A percentile compares a stretch with the other conserved stretches of the same genome.
Conservation (phyloP, 1,284 basidiomycete species). For the Pseudozyma sp. region DNA sequence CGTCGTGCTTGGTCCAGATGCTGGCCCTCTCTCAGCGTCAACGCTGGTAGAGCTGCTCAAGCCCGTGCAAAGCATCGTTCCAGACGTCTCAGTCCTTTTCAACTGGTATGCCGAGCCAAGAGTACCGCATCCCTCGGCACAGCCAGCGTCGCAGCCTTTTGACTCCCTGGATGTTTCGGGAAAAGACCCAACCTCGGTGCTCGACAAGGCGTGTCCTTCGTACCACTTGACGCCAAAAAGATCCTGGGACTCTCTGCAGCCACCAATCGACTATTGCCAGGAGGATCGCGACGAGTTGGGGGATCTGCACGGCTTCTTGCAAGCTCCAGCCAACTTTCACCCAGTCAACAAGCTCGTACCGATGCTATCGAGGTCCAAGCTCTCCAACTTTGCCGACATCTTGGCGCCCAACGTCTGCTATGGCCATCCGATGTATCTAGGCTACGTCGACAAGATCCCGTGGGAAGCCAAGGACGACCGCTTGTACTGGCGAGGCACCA, state of each 20-base stretch:
- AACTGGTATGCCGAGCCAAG: conserved; percentile 39
- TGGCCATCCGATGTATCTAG: conserved; percentile 12
- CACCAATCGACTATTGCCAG: conserved; percentile 31
- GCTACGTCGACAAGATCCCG: conserved; percentile 9
- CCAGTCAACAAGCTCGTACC: conserved; percentile 34
- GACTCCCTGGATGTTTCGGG: background rate
- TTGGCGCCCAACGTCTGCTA: conserved; percentile 42
- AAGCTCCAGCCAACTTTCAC: conserved; percentile 18
- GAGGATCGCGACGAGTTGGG: conserved; percentile 14
- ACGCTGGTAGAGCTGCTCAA: conserved; percentile 21
- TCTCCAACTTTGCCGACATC: conserved; percentile 42
- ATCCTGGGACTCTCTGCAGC: conserved; percentile 18
- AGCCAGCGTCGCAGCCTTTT: background rate
- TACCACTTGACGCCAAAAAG: conserved; percentile 19
- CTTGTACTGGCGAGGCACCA: conserved; percentile 37
- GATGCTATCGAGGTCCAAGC: conserved; percentile 32
- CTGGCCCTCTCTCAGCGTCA: conserved; percentile 16
- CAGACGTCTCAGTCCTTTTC: conserved; percentile 31
- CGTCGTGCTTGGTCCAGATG: conserved; percentile 21
- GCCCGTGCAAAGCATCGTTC: conserved; percentile 29
- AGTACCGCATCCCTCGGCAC: conserved; percentile 5
- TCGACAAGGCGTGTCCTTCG: conserved; percentile 27
- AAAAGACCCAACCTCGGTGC: conserved; percentile 11
- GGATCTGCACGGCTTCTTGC: conserved; percentile 32
- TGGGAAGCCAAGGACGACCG: conserved; percentile 29